These are phyloP conservation scores for Tuber umbilicatum DNA, from an alignment of 495 filamentous ascomycete genomes.

Conservation along the genomic window DNA sequence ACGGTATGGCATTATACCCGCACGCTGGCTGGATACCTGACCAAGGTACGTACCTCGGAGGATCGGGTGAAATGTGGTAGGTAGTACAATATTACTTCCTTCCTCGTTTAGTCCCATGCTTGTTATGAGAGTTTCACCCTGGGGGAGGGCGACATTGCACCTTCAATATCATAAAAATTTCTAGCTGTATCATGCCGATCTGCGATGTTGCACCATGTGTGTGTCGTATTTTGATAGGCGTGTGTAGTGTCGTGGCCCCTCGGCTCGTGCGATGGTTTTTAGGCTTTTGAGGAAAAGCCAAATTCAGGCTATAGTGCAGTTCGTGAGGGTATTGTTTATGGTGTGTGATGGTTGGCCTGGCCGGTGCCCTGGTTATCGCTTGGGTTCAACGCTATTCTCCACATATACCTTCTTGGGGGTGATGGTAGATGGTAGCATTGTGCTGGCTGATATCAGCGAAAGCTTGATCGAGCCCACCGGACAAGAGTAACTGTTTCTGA, in stretches of 20 bases:
- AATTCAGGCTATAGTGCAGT: neutral
- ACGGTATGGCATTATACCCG: neutral
- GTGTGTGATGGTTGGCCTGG: neutral
- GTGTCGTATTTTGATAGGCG: neutral
- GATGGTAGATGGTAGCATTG: neutral
- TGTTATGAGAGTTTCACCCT: neutral
- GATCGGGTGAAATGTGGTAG: neutral
- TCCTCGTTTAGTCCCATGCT: neutral
- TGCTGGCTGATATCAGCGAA: neutral
- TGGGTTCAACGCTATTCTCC: neutral
- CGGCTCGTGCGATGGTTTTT: neutral
- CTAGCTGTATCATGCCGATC: no score
- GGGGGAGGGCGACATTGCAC: neutral
- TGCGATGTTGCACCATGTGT: neutral
- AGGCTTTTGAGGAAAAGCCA: neutral
- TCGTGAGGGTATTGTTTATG: neutral
- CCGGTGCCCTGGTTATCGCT: neutral
- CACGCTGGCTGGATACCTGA: neutral
- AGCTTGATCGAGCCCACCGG: neutral
- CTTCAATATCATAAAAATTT: no score
- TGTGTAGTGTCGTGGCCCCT: neutral
- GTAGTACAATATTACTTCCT: neutral
- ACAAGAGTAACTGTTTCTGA: neutral
- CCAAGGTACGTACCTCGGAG: neutral
- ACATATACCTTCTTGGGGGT: neutral